Base-by-base conservation (phyloP, 768 basidiomycete species). In the Pisolithus orientalis region DNA sequence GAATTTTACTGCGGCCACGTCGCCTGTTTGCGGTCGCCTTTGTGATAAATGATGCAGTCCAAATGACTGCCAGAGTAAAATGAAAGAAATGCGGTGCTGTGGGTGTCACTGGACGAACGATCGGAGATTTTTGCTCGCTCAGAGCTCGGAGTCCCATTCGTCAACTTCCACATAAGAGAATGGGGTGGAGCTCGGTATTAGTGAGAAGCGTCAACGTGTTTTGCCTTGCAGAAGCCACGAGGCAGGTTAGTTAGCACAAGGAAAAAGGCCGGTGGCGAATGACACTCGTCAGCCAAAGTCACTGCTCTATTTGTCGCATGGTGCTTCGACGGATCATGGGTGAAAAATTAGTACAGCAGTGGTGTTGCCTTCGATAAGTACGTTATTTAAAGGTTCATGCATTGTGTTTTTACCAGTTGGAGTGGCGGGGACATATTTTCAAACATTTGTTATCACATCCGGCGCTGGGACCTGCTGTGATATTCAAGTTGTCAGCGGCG, bases 1-100 rank as follows among this genome's bases (percentile, higher is more conserved):
- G 52, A 64, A n/a, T 70, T 28, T 68, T 63, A 56, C 65, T 68
- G 56, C 68, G 66, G 42, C 64, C 64, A 59, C 62, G 66, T 59
- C 59, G 62, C 58, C 60, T 58, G 44, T 47, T 65, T 66, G 53
- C 46, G 48, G 59, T 53, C 56, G 52, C 53, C 60, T 67, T 59
- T 39, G 32, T 14, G 38, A 52, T 37, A 39, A 25, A 49, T 44
- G 40, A 16, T 42, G 43, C 56, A 51, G 16, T 57, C 53, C 45
- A 50, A 58, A 59, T 59, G 57, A 49, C 52, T 57, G 55, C 56
- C 52, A 47, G 50, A 24, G 52, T 51, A 52, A 58, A 57, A 57
- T 58, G 56, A 60, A 63, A 55, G 47, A 37, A 31, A 29, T 58
- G 57, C 57, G 49, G 55, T 51, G 52, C 54, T 65, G 32, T 34